phyloP scores from a whole-genome alignment of 179 eudicot genomes.

The Beta macrorhiza region DNA sequence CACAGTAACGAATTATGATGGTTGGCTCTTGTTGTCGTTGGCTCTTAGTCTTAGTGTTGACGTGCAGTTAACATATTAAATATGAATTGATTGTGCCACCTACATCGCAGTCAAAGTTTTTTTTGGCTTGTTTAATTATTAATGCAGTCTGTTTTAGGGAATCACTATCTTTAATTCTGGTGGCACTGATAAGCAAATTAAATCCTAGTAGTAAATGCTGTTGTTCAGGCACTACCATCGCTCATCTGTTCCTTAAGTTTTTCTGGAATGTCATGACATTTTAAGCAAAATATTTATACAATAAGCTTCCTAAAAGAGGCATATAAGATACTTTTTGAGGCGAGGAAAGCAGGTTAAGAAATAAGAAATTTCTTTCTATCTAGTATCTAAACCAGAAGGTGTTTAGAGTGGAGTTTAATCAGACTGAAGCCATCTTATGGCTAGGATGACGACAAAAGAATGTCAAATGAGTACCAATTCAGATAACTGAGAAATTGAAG shows the following conservation, averaged over 20 bases:
- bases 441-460: background rate
- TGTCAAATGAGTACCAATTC: background rate
- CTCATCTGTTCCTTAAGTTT: background rate
- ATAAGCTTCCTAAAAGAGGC: too few relatives aligned
- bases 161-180: background rate
- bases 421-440: background rate
- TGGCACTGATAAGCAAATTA: background rate
- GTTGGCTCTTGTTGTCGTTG: too few relatives aligned
- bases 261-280: too few relatives aligned
- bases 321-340: background rate
- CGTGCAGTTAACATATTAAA: too few relatives aligned
- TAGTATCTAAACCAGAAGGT: background rate
- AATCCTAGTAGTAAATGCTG: background rate
- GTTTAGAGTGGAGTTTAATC: background rate
- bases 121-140: background rate
- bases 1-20: too few relatives aligned
- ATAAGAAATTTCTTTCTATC: too few relatives aligned
- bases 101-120: too few relatives aligned
- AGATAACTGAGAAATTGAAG: background rate
- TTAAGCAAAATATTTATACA: too few relatives aligned
- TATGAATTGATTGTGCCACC: too few relatives aligned
- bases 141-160: background rate
- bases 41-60: too few relatives aligned
- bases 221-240: background rate
- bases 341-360: too few relatives aligned